Conservation (phyloP, 805 yeast genomes). For the Metschnikowia cubensis region DNA sequence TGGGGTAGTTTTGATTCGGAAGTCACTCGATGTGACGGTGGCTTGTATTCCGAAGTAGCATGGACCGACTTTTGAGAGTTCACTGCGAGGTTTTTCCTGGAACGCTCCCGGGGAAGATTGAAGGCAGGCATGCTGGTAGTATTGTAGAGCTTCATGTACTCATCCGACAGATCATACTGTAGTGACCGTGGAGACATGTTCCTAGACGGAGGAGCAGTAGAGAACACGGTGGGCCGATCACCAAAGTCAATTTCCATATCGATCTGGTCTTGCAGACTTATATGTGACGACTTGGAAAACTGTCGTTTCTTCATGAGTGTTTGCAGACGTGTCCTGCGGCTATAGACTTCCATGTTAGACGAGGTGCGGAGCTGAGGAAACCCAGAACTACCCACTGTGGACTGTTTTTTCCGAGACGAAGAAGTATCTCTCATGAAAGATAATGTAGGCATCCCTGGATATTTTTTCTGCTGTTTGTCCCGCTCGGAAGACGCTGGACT, state of each 20-base stretch:
- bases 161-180: constrained; percentile 9
- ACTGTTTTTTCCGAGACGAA: constrained; percentile 33
- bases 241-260: constrained; percentile 5
- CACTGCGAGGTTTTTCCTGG: neutral
- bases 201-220: constrained; percentile 9
- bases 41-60: neutral
- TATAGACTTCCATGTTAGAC: constrained; percentile 14
- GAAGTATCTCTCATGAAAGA: constrained; percentile 42
- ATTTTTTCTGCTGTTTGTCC: constrained; percentile 6
- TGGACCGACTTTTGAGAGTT: neutral
- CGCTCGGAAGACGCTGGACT: constrained; percentile 1
- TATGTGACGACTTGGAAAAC: constrained; percentile 2
- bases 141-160: constrained; percentile 11
- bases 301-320: constrained; percentile 13
- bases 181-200: constrained; percentile 6
- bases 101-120: neutral
- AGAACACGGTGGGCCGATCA: constrained; percentile 10
- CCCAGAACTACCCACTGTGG: constrained; percentile 2
- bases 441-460: constrained; percentile 19
- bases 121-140: constrained; percentile 7
- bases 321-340: constrained; percentile 9
- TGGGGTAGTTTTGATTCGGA: neutral
- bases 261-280: neutral
- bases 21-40: neutral
- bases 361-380: constrained; percentile 8